Evolutionary conservation across 768 basidiomycete genomes (phyloP).

Genomic region (Lactarius hengduanensis): DNA sequence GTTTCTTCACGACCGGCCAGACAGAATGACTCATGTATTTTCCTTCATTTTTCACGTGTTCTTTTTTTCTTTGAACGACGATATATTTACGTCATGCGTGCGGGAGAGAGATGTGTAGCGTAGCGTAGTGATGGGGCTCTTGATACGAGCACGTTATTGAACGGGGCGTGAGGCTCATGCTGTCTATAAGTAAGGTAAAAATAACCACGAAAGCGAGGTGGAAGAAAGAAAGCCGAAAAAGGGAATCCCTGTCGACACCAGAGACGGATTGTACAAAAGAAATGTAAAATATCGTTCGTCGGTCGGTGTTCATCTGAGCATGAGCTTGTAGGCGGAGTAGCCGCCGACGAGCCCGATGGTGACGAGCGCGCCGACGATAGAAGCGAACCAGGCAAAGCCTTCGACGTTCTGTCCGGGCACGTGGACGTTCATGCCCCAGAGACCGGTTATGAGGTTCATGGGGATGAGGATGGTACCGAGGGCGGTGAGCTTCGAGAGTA

Average conservation of each 20-base stretch:
- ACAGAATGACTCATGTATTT: conserved; percentile 3
- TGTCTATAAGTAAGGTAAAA: not conserved
- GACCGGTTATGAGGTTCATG: conserved; percentile 94
- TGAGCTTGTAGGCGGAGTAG: conserved; percentile 75
- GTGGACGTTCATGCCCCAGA: conserved; percentile 99
- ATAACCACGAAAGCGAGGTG: not conserved
- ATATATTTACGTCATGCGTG: conserved; percentile 3
- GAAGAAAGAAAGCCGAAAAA: not conserved
- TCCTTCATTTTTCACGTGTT: conserved; percentile 5
- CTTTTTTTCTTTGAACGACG: conserved; percentile 4
- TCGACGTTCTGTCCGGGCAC: conserved; percentile 81
- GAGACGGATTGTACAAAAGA: not conserved
- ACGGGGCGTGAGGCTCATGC: not conserved
- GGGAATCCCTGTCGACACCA: not conserved
- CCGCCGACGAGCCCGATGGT: conserved; percentile 82
- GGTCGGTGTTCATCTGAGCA: conserved; percentile 41
- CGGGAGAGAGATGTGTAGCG: conserved; percentile 3
- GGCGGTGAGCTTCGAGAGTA: conserved; percentile 94
- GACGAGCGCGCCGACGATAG: conserved; percentile 77
- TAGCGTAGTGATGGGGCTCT: conserved; percentile 2
- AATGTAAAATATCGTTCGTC: not conserved
- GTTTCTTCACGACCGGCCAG: not conserved
- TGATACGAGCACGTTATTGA: not conserved
- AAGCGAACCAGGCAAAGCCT: conserved; percentile 80
- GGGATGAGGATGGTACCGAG: conserved; percentile 96